phyloP scores from a whole-genome alignment of 768 basidiomycete species.

The Dacryopinax primogenitus region DNA sequence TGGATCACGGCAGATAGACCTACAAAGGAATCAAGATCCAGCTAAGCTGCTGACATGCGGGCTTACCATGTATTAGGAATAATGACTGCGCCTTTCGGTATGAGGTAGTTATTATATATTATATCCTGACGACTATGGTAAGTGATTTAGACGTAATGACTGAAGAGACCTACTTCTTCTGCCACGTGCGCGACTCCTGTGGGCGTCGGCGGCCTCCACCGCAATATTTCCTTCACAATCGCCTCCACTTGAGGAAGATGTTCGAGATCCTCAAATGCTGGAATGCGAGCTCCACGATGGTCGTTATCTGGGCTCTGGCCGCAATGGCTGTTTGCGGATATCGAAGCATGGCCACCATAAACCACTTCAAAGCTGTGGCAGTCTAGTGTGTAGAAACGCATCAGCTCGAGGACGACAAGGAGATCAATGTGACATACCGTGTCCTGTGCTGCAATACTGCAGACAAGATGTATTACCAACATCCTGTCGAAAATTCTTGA shows the following conservation, averaged over 20 bases:
- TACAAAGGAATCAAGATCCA: constrained; percentile 12
- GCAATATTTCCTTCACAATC: neutral
- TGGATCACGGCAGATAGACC: constrained; percentile 9
- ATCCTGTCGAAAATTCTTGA: neutral
- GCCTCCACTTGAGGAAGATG: neutral
- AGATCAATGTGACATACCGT: neutral
- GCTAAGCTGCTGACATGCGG: constrained; percentile 19
- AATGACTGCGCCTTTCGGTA: constrained; percentile 22
- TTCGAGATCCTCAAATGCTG: neutral
- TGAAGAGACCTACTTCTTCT: neutral
- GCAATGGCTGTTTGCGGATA: too few species aligned
- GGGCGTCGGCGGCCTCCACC: neutral
- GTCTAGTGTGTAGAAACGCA: neutral
- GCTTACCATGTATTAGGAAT: constrained; percentile 25
- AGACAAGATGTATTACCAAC: neutral
- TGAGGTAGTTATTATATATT: constrained; percentile 21
- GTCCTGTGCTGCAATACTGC: constrained; percentile 1
- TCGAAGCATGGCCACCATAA: neutral
- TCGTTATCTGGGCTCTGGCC: too few species aligned
- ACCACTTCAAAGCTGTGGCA: neutral
- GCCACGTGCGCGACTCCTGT: neutral
- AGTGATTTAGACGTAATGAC: neutral
- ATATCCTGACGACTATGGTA: constrained; percentile 18
- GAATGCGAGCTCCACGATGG: neutral
- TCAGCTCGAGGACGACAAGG: neutral